Percentiles rank a stretch among this genome's conserved stretches.
Conservation (phyloP, 768 basidiomycete species). For the Paxillus ammoniavirescens region DNA sequence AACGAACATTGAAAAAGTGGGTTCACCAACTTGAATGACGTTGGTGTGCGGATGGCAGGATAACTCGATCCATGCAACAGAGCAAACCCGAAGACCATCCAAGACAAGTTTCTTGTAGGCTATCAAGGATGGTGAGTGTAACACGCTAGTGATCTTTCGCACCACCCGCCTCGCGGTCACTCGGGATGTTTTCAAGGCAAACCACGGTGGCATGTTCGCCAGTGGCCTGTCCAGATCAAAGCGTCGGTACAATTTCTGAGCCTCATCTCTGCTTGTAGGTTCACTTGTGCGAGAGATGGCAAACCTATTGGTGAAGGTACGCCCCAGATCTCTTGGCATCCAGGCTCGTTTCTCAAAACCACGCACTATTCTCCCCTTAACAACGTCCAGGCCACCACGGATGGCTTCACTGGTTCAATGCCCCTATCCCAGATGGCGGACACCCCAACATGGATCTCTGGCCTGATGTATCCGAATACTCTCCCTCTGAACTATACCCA, state of each 20-base stretch:
- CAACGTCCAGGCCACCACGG: conserved; percentile 60
- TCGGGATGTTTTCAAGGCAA: neutral
- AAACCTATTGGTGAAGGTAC: conserved; percentile 61
- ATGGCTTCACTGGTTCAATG: conserved; percentile 83
- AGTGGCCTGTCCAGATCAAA: neutral
- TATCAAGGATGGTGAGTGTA: conserved; percentile 79
- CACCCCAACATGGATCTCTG: conserved; percentile 73
- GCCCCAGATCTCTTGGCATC: conserved; percentile 1
- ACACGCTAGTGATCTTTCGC: neutral
- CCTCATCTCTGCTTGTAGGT: conserved; percentile 43
- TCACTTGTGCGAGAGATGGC: conserved; percentile 69
- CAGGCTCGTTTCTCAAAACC: neutral
- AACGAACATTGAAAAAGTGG: conserved; percentile 10
- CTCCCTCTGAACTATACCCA: conserved; percentile 65
- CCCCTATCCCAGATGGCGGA: conserved; percentile 68
- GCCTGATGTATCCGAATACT: conserved; percentile 75
- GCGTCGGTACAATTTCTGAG: neutral
- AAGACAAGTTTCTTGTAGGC: conserved; percentile 81
- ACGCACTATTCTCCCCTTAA: conserved; percentile 8
- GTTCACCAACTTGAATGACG: neutral
- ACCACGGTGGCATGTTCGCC: neutral
- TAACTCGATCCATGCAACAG: conserved; percentile 27
- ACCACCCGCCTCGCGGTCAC: neutral
- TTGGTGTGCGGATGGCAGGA: neutral
- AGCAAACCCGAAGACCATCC: conserved; percentile 73